Base-by-base conservation (phyloP, 2,329 filamentous ascomycete genomes). In the Paracoccidioides brasiliensis region DNA sequence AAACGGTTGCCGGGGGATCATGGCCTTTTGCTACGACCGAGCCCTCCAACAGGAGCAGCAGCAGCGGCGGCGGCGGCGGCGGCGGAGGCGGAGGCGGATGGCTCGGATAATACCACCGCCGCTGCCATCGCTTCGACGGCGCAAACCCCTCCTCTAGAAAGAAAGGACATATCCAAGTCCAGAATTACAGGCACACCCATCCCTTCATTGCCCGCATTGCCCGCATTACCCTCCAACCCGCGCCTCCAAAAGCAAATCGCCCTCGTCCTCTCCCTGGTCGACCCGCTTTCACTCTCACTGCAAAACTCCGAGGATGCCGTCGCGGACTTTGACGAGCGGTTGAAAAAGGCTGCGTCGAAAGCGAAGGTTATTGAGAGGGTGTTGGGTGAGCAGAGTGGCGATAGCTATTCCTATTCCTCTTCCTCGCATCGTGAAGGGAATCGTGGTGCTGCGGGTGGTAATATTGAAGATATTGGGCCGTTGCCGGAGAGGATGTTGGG, bases 291-390 rank as follows among this genome's bases (percentile, higher is more conserved):
- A 0, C 72, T 96, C 45, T 83, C 84, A 14, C 90, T 84, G 22
- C 78, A 84, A 57, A 98, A 98, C 67, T 85, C 81, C 4, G 91
- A 97, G 66, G 88, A 95, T 49, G 84, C 85, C 0, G 90, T 98
- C 28, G 85, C 86, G 52, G 90, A 96, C 64, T 90, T 95, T 65
- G 93, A 98, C 64, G 88, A 96, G 67, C 79, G 90, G 10, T 67
- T 95, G 42, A 93, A 90, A 72, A 81, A 88, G 60, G 91, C 90
- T 3, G 80, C 83, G 62, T 86, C 86, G 3, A 96, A 95, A 68
- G 80, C 81, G 1, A 95, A 91, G 71, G 80, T 98, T 49, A 83
- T 97, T 46, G 86, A 93, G 69, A 84, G 84, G 58, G 82, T 88
- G 8, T 64, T 80, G 32, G 79, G 79, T 6, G 78, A 79, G 62